A percentile compares a stretch with the other conserved stretches of the same genome.
These are phyloP conservation scores for carrot (Daucus carota) DNA, from an alignment of 129 eudicot species.

Conservation along the genomic window DH1_v3.0 NC_030385.2:35863001-35863500, in stretches of 20 bases:
- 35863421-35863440: conserved; percentile 39
- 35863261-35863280: conserved; percentile 67
- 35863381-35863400: conserved; percentile 58
- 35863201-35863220: conserved; percentile 68
- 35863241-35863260: conserved; percentile 56
- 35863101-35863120: conserved; percentile 93
- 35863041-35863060: conserved; percentile 38
- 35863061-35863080: conserved; percentile 47
- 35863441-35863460: not conserved
- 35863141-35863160: conserved; percentile 65
- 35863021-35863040: conserved; percentile 60
- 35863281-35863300: conserved; percentile 84
- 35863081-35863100: conserved; percentile 84
- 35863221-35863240: conserved; percentile 77
- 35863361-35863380: conserved; percentile 57
- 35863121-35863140: conserved; percentile 90
- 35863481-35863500: too few relatives aligned
- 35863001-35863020: conserved; percentile 86
- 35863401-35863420: conserved; percentile 76
- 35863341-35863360: conserved; percentile 61
- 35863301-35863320: conserved; percentile 67
- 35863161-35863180: conserved; percentile 55
- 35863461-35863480: not conserved
- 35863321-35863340: conserved; percentile 77
- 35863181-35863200: conserved; percentile 19